Evolutionary conservation across 177 flowering plant genomes (phyloP).

Genomic region (Tripterygium wilfordii): DNA sequence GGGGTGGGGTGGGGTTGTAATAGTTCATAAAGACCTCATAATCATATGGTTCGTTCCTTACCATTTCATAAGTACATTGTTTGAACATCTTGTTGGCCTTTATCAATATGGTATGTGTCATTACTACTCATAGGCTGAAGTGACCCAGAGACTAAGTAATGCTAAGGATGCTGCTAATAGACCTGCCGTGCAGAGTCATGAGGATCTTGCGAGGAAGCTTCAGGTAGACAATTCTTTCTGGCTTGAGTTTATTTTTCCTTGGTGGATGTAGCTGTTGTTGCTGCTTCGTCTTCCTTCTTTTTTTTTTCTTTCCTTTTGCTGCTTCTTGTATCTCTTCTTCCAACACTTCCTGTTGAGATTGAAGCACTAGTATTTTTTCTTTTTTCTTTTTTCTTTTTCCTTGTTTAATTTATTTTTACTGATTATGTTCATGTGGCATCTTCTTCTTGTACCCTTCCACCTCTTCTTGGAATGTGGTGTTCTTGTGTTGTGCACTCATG

Average conservation of each 20-base stretch:
- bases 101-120: not conserved
- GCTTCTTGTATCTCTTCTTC: not conserved
- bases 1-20: too few species aligned
- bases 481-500: too few species aligned
- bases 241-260: too few species aligned
- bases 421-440: too few species aligned
- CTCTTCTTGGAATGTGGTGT: too few species aligned
- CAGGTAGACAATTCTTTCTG: conserved; percentile 52
- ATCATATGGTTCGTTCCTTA: too few species aligned
- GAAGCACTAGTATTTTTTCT: too few species aligned
- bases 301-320: not conserved
- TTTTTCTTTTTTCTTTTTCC: too few species aligned
- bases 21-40: too few species aligned
- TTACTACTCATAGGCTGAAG: conserved; percentile 66
- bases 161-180: conserved; percentile 66
- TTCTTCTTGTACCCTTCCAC: too few species aligned
- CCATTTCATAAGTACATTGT: not conserved
- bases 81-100: not conserved
- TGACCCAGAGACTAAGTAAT: conserved; percentile 85
- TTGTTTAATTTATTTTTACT: not conserved
- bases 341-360: not conserved
- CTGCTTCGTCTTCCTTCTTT: not conserved
- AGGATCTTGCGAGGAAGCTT: conserved; percentile 93
- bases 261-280: too few species aligned
- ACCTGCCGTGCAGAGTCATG: conserved; percentile 74